phyloP scores from a whole-genome alignment of 2,329 filamentous ascomycete genomes.

The Penicillium sp. region DNA sequence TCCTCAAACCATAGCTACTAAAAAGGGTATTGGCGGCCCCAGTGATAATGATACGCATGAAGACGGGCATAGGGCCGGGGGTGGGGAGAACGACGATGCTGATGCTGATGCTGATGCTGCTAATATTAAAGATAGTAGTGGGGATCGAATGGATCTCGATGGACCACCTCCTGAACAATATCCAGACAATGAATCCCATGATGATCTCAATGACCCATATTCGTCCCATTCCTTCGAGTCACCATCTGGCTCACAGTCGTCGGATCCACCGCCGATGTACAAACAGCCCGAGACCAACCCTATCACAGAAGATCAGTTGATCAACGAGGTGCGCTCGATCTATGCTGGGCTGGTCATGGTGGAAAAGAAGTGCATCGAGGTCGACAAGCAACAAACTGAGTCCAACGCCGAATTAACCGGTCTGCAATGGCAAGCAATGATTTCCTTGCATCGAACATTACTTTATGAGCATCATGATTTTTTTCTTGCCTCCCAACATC shows the following conservation, averaged over 20 bases:
- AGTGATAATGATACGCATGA: not conserved
- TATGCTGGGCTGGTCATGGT: conserved; percentile 85
- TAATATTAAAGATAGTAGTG: no score
- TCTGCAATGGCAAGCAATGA: conserved; percentile 80
- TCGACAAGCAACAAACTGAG: conserved; percentile 64
- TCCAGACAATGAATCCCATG: not conserved
- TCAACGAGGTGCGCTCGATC: conserved; percentile 66
- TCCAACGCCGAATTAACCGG: conserved; percentile 46
- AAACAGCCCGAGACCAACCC: conserved; percentile 66
- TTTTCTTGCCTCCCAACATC: conserved; percentile 85
- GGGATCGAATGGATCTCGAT: not conserved
- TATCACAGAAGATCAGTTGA: conserved; percentile 77
- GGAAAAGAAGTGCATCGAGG: conserved; percentile 83
- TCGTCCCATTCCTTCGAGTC: not conserved
- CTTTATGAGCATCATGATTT: conserved; percentile 85
- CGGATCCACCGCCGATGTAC: conserved; percentile 41
- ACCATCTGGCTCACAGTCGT: not conserved
- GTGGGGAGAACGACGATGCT: not conserved
- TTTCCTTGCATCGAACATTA: conserved; percentile 77
- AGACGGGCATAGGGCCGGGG: not conserved
- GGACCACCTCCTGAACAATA: not conserved
- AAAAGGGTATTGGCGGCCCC: not conserved
- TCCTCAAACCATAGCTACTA: not conserved
- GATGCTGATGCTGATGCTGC: no score
- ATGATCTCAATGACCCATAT: not conserved